A percentile compares a stretch with the other conserved stretches of the same genome.
Conservation (phyloP, 2,329 filamentous ascomycete genomes). For the Sporothrix brasiliensis region DNA sequence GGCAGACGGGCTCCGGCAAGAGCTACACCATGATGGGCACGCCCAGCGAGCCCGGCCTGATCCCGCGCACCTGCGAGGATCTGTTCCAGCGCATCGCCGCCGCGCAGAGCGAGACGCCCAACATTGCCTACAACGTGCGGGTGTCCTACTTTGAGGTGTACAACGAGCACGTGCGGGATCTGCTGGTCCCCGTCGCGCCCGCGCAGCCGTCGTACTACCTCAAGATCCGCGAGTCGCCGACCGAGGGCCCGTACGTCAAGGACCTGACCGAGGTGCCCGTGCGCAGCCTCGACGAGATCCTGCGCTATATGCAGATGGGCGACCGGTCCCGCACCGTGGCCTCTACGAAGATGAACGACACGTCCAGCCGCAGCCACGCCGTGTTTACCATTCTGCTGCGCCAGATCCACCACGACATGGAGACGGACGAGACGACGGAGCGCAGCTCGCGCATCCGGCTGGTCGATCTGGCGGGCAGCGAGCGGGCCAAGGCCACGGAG, state of each 20-base stretch:
- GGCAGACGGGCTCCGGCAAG: constrained; percentile 86
- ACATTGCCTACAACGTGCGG: constrained; percentile 86
- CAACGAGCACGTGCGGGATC: constrained; percentile 93
- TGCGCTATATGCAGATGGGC: constrained; percentile 87
- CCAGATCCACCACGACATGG: constrained; percentile 96
- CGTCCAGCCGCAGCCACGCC: constrained; percentile 90
- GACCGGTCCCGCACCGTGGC: constrained; percentile 86
- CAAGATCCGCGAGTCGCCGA: constrained; percentile 96
- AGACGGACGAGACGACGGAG: constrained; percentile 97
- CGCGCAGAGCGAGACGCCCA: constrained; percentile 65
- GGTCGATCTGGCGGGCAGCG: constrained; percentile 92
- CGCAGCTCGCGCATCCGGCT: constrained; percentile 89
- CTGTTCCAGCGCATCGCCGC: constrained; percentile 87
- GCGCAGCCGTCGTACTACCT: constrained; percentile 83
- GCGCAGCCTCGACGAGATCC: constrained; percentile 80
- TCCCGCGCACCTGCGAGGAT: constrained; percentile 93
- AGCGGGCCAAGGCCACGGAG: constrained; percentile 92
- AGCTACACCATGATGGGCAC: constrained; percentile 99
- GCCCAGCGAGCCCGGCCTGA: constrained; percentile 91
- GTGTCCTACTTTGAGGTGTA: constrained; percentile 99
- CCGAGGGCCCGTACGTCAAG: constrained; percentile 96
- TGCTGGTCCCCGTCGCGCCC: constrained; percentile 55
- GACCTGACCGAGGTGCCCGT: constrained; percentile 89
- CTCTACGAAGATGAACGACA: constrained; percentile 99
- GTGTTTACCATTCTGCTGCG: constrained; percentile 98